phyloP scores from a whole-genome alignment of 1,284 basidiomycete species.

The Melampsora occidentalis region DNA sequence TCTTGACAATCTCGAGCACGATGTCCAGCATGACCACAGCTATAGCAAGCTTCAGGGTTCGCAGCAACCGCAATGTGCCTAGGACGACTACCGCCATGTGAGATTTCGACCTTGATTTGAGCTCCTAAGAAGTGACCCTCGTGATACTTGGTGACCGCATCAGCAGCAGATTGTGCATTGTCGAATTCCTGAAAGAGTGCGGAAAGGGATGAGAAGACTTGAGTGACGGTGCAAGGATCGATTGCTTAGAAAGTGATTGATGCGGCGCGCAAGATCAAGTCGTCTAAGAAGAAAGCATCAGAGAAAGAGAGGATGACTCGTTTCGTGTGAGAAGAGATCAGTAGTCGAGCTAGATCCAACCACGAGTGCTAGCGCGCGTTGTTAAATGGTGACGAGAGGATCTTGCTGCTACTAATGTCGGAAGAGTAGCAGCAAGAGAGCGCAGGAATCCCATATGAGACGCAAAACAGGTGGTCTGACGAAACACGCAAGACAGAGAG shows the following conservation, averaged over 20 bases:
- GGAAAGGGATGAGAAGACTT: conserved; percentile 7
- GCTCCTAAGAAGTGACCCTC: conserved; percentile 83
- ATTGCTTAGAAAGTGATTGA: conserved; percentile 6
- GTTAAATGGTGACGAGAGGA: background rate
- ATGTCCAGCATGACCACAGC: conserved; percentile 73
- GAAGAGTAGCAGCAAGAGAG: background rate
- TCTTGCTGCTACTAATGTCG: too few species aligned
- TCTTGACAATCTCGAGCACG: conserved; percentile 68
- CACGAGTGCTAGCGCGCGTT: background rate
- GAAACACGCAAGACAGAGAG: background rate
- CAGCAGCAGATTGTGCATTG: conserved; percentile 70
- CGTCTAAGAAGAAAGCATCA: background rate
- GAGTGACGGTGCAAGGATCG: background rate
- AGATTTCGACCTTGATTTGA: conserved; percentile 76
- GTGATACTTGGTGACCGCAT: conserved; percentile 76
- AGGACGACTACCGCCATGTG: conserved; percentile 65
- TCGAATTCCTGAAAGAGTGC: conserved; percentile 69
- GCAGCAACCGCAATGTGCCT: conserved; percentile 21
- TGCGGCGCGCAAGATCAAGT: background rate
- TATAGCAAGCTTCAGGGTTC: conserved; percentile 78
- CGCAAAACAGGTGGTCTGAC: background rate
- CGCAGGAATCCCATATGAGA: background rate
- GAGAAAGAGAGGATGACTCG: background rate
- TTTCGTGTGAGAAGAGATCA: background rate
- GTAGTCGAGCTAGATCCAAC: background rate